phyloP scores from a whole-genome alignment of 1,284 basidiomycete genomes.

The Fomitopsis schrenkii region DNA sequence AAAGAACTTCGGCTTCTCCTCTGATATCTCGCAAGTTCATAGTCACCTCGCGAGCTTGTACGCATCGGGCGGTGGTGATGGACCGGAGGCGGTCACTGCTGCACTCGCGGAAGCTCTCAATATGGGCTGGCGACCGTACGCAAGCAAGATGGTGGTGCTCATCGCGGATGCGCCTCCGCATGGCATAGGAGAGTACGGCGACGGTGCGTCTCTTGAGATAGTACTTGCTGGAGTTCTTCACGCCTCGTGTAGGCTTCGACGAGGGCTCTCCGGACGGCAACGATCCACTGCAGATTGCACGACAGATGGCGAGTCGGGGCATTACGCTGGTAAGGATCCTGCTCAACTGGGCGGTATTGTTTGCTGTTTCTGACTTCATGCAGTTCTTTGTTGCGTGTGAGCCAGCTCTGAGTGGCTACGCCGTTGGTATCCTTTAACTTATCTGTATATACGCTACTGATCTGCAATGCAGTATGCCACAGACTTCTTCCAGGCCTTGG shows the following conservation, averaged over 20 bases:
- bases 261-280: slow-evolving; percentile 90
- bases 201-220: slow-evolving; percentile 52
- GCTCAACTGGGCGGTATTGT: neutral
- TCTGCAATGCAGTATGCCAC: slow-evolving; percentile 67
- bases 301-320: slow-evolving; percentile 86
- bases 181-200: slow-evolving; percentile 89
- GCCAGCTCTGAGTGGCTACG: slow-evolving; percentile 92
- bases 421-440: slow-evolving; percentile 39
- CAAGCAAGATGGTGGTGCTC: slow-evolving; percentile 93
- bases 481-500: slow-evolving; percentile 94
- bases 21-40: slow-evolving; percentile 86
- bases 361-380: slow-evolving; percentile 2
- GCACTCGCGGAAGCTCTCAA: slow-evolving; percentile 83
- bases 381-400: slow-evolving; percentile 99
- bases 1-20: slow-evolving; percentile 93
- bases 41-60: slow-evolving; percentile 81
- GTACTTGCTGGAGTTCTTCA: slow-evolving; percentile 11
- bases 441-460: slow-evolving; percentile 20
- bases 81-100: slow-evolving; percentile 96
- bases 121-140: slow-evolving; percentile 88
- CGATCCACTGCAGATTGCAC: slow-evolving; percentile 86
- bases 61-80: slow-evolving; percentile 96
- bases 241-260: slow-evolving; percentile 65
- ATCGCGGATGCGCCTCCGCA: slow-evolving; percentile 98
- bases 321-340: slow-evolving; percentile 74